These are phyloP conservation scores for Lepidopterella palustris DNA, from an alignment of 495 filamentous ascomycete genomes.

Conservation along the genomic window DNA sequence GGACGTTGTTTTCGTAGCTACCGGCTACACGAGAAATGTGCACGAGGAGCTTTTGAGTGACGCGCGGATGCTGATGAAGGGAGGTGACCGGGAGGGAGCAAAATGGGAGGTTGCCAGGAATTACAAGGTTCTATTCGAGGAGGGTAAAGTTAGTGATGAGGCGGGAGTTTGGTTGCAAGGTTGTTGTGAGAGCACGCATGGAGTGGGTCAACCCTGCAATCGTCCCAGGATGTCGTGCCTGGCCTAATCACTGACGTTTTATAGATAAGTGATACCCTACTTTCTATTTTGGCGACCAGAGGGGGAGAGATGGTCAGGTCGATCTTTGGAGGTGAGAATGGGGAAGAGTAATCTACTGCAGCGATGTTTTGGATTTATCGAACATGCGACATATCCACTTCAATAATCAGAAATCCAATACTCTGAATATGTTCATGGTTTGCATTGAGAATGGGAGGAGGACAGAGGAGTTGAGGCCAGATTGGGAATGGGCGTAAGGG, in stretches of 20 bases:
- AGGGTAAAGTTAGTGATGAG: slow-evolving; percentile 53
- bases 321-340: slow-evolving; percentile 51
- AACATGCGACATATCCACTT: too few relatives aligned
- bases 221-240: slow-evolving; percentile 3
- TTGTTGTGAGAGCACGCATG: slow-evolving; percentile 87
- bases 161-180: slow-evolving; percentile 90
- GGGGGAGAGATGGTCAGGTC: slow-evolving; percentile 72
- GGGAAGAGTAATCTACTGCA: too few relatives aligned
- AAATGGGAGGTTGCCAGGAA: slow-evolving; percentile 50
- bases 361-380: too few relatives aligned
- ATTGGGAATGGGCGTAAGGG: too few relatives aligned
- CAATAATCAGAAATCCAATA: too few relatives aligned
- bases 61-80: slow-evolving; percentile 55
- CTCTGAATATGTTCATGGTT: too few relatives aligned
- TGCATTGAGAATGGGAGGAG: too few relatives aligned
- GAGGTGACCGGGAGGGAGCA: slow-evolving; percentile 34
- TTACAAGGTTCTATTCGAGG: slow-evolving; percentile 66
- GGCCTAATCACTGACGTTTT: slow-evolving; percentile 1
- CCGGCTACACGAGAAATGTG: slow-evolving; percentile 72
- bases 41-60: slow-evolving; percentile 72
- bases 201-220: slow-evolving; percentile 49
- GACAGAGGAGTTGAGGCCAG: too few relatives aligned
- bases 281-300: slow-evolving; percentile 69
- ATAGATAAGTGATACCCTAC: slow-evolving; percentile 67
- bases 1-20: slow-evolving; percentile 78